Evolutionary conservation across 495 filamentous ascomycete species (phyloP).

Genomic region (Neurospora sp.): DNA sequence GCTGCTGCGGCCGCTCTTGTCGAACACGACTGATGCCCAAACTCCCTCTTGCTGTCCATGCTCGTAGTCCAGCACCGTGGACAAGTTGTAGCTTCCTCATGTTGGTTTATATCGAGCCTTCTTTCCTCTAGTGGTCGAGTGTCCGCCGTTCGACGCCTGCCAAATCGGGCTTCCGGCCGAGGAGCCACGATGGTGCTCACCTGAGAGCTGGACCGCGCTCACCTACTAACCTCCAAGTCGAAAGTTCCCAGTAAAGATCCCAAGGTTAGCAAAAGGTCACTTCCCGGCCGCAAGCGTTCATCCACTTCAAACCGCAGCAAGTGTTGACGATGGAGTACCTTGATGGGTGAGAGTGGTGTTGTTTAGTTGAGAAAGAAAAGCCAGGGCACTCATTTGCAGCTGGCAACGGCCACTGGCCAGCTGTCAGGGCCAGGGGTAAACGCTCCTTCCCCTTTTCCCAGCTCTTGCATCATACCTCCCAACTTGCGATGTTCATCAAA

Average conservation of each 20-base stretch:
- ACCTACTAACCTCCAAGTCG: background rate
- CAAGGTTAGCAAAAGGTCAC: background rate
- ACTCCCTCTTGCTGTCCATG: background rate
- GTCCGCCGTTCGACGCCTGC: background rate
- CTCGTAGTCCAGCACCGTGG: background rate
- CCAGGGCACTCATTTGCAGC: background rate
- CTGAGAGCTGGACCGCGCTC: background rate
- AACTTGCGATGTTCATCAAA: background rate
- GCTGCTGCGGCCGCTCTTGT: background rate
- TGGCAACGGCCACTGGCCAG: background rate
- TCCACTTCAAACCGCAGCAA: background rate
- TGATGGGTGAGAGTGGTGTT: background rate
- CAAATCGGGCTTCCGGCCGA: background rate
- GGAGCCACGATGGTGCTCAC: background rate
- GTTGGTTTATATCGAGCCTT: background rate
- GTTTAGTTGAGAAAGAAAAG: background rate
- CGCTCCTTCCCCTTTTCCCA: background rate
- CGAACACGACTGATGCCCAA: background rate
- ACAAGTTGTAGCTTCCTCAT: background rate
- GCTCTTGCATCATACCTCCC: too few species aligned
- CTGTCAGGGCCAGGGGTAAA: background rate
- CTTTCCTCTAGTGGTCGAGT: background rate
- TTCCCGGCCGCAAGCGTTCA: background rate
- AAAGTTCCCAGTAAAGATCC: background rate
- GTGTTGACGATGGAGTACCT: background rate